Evolutionary conservation across 2,329 filamentous ascomycete species (phyloP).

Genomic region (Fusarium sp.): DNA sequence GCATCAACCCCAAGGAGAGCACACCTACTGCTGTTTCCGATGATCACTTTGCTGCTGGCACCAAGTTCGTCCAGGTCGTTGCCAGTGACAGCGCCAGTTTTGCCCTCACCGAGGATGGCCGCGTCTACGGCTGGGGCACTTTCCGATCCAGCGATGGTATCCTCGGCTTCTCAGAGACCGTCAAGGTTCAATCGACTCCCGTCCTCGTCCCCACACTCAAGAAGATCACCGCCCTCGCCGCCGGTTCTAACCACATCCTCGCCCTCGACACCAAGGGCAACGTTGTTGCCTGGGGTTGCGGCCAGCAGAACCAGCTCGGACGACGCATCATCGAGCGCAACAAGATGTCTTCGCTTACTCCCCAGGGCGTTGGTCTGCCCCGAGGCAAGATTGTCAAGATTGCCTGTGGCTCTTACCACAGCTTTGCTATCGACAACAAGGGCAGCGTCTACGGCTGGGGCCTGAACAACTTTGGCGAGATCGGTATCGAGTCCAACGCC

Average conservation of each 20-base stretch:
- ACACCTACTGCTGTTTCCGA: conserved; percentile 73
- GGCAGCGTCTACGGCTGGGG: conserved; percentile 85
- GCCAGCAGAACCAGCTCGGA: conserved; percentile 74
- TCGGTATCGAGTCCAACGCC: conserved; percentile 71
- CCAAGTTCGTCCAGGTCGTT: conserved; percentile 72
- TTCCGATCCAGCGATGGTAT: conserved; percentile 76
- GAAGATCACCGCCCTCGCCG: conserved; percentile 73
- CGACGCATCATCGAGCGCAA: conserved; percentile 71
- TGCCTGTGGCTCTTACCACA: conserved; percentile 82
- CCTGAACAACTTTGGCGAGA: conserved; percentile 88
- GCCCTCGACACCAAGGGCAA: conserved; percentile 74
- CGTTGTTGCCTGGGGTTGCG: conserved; percentile 78
- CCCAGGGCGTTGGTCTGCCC: conserved; percentile 67
- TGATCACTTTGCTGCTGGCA: conserved; percentile 69
- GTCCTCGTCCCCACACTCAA: conserved; percentile 71
- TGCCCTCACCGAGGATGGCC: conserved; percentile 78
- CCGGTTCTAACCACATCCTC: conserved; percentile 78
- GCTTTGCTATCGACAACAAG: conserved; percentile 79
- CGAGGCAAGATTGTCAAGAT: conserved; percentile 69
- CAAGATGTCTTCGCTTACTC: conserved; percentile 70
- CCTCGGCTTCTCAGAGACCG: conserved; percentile 70
- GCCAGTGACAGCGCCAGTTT: conserved; percentile 83
- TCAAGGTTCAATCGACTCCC: conserved; percentile 63
- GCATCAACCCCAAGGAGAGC: conserved; percentile 78
- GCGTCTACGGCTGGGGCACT: conserved; percentile 86